Evolutionary conservation across 106 monocot species (phyloP).

Genomic region (Phalaenopsis aphrodite): DNA sequence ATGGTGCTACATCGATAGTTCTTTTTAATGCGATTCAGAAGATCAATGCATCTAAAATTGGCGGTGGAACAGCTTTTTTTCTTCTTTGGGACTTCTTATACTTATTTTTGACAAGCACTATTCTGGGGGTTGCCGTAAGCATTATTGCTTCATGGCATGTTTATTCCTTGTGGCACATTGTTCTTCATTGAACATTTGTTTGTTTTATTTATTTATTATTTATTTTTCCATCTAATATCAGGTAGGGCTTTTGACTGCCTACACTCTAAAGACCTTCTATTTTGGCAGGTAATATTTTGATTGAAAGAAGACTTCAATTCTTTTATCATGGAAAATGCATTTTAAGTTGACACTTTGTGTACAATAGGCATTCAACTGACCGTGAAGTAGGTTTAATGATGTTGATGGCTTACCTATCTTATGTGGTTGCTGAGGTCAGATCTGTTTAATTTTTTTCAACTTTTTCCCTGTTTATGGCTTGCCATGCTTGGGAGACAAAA

Average conservation of each 20-base stretch:
- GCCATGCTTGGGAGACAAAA: too few relatives aligned
- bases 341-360: slow-evolving; percentile 2
- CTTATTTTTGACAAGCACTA: slow-evolving; percentile 66
- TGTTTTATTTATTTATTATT: not conserved
- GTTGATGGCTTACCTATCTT: slow-evolving; percentile 86
- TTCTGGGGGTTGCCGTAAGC: slow-evolving; percentile 69
- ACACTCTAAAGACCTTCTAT: slow-evolving; percentile 60
- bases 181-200: not conserved
- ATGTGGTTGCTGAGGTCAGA: slow-evolving; percentile 80
- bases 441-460: not conserved
- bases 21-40: slow-evolving; percentile 65
- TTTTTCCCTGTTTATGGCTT: too few relatives aligned
- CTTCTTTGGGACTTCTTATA: slow-evolving; percentile 59
- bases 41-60: slow-evolving; percentile 40
- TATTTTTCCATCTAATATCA: slow-evolving; percentile 23
- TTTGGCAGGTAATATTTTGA: slow-evolving; percentile 56
- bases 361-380: slow-evolving; percentile 79
- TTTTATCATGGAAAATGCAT: not conserved
- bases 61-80: slow-evolving; percentile 30
- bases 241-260: slow-evolving; percentile 68
- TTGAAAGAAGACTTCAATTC: not conserved
- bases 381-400: slow-evolving; percentile 77
- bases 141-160: not conserved
- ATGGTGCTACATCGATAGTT: slow-evolving; percentile 77
- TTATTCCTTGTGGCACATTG: not conserved